A percentile compares a stretch with the other conserved stretches of the same genome.
Evolutionary conservation across 2,329 filamentous ascomycete species (phyloP).

Genomic region (Trematosphaeria pertusa): DNA sequence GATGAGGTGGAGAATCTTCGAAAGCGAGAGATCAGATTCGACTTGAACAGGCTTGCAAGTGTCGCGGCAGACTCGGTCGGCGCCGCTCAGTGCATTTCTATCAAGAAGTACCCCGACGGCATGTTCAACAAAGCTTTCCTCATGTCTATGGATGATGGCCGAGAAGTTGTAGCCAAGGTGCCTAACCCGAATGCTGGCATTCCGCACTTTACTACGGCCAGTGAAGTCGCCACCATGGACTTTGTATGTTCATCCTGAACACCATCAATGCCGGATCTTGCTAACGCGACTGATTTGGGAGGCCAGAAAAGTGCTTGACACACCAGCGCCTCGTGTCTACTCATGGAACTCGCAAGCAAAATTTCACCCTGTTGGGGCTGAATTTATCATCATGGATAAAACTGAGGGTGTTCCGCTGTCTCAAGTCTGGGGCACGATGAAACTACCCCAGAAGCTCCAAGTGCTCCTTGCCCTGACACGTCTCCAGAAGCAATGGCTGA

Average conservation of each 20-base stretch:
- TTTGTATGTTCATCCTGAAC: slow-evolving; percentile 17
- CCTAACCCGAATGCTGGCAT: slow-evolving; percentile 42
- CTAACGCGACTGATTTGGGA: too few species aligned
- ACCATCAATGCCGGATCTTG: slow-evolving; percentile 25
- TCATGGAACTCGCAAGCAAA: slow-evolving; percentile 30
- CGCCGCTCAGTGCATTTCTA: slow-evolving; percentile 23
- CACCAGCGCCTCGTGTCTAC: slow-evolving; percentile 34
- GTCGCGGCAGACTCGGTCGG: slow-evolving; percentile 24
- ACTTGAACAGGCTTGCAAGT: slow-evolving; percentile 12
- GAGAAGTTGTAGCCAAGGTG: slow-evolving; percentile 41
- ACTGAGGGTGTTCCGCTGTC: slow-evolving; percentile 27
- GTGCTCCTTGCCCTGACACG: slow-evolving; percentile 4
- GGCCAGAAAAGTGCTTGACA: too few species aligned
- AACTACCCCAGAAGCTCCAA: slow-evolving; percentile 9
- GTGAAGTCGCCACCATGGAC: slow-evolving; percentile 43
- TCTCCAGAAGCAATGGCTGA: slow-evolving; percentile 11
- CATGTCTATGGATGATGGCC: slow-evolving; percentile 40
- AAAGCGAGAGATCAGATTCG: slow-evolving; percentile 10
- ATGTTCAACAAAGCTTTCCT: slow-evolving; percentile 42
- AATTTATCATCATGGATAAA: slow-evolving; percentile 32
- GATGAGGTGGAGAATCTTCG: slow-evolving; percentile 5
- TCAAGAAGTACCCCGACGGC: slow-evolving; percentile 37
- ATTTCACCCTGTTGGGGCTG: slow-evolving; percentile 25
- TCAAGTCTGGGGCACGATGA: slow-evolving; percentile 30
- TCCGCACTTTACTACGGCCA: slow-evolving; percentile 37